Evolutionary conservation across 164 flowering plant species (phyloP), one percentile per base, ranked within the genome.

Genomic region (Echeveria elegans): DNA sequence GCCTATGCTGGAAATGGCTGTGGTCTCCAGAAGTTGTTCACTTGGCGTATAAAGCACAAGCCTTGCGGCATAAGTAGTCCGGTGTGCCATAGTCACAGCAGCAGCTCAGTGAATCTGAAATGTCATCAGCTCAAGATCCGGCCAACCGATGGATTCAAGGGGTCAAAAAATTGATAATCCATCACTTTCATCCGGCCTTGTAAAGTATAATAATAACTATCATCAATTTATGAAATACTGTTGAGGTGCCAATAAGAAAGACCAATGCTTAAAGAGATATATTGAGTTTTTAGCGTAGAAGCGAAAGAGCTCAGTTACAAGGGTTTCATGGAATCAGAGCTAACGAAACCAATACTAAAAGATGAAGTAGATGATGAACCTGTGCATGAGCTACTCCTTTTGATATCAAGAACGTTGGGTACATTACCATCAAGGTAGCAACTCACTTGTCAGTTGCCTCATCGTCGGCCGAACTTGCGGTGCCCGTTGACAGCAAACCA

Each of bases 21-120:
- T 70, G 89, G 89, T n/a, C 72, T 83, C 6, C 74, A 76, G 7
- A 48, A 65, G 1, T 69, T 88, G 26, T 75, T 79, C 16, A 81
- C 85, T 0, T 81, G 88, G 89, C 73, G 84, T 4, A 69, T 74
- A 31, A 85, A 80, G 78, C 83, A 75, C 65, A 74, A 47, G 66
- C 77, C 81, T 5, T 82, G 88, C 65, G 82, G 85, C 31, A 65
- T 79, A 15, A 81, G 79, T 60, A 80, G 79, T 61, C 82, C 81
- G 1, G 70, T 77, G 21, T 65, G 72, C 10, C 68, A 69, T 21
- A 53, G 31, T 53, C 21, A 47, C 6, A 40, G 38, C 9, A 47
- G 69, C 24, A 67, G 43, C 65, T 34, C 73, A 24, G 40, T 66
- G 9, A 65, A 31, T 30, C 48, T 71, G 68, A 73, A 72, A 34